phyloP scores from a whole-genome alignment of 331 rosid species.

The Dryas integrifolia region DNA sequence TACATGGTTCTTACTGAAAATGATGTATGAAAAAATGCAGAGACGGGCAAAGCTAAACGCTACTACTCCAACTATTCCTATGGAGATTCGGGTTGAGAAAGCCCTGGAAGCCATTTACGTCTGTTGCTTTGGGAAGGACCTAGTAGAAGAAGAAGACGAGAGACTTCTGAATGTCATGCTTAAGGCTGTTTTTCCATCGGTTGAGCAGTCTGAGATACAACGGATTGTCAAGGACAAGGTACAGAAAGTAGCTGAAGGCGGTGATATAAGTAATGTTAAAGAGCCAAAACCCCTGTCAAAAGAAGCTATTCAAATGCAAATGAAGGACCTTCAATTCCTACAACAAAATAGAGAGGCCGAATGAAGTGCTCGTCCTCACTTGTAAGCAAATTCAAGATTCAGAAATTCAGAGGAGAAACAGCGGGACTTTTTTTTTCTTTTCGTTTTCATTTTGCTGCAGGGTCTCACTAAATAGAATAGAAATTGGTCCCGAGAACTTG shows the following conservation, averaged over 20 bases:
- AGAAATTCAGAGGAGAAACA: slow-evolving; percentile 12
- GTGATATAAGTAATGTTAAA: slow-evolving; percentile 33
- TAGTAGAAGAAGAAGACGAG: slow-evolving; percentile 65
- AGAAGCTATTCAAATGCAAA: slow-evolving; percentile 80
- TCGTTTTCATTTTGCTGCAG: background rate
- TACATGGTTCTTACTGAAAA: background rate
- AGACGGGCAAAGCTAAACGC: slow-evolving; percentile 61
- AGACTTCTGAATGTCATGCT: slow-evolving; percentile 55
- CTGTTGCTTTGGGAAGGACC: slow-evolving; percentile 74
- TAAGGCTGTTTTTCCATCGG: slow-evolving; percentile 61
- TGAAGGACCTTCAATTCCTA: slow-evolving; percentile 93
- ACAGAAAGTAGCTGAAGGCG: slow-evolving; percentile 60
- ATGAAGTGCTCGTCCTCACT: slow-evolving; percentile 13
- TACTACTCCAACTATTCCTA: slow-evolving; percentile 44
- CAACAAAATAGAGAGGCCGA: slow-evolving; percentile 55
- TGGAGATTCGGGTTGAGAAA: slow-evolving; percentile 77
- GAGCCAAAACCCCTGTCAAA: slow-evolving; percentile 57
- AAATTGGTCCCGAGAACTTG: background rate
- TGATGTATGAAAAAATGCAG: slow-evolving; percentile 33
- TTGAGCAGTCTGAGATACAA: slow-evolving; percentile 49
- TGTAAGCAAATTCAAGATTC: background rate
- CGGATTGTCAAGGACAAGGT: slow-evolving; percentile 59
- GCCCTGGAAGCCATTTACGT: slow-evolving; percentile 83
- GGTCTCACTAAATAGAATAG: background rate
- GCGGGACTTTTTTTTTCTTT: background rate